A percentile compares a stretch with the other conserved stretches of the same genome.
phyloP scores from a whole-genome alignment of 306 rosid genomes.

The Quercus suber region DNA sequence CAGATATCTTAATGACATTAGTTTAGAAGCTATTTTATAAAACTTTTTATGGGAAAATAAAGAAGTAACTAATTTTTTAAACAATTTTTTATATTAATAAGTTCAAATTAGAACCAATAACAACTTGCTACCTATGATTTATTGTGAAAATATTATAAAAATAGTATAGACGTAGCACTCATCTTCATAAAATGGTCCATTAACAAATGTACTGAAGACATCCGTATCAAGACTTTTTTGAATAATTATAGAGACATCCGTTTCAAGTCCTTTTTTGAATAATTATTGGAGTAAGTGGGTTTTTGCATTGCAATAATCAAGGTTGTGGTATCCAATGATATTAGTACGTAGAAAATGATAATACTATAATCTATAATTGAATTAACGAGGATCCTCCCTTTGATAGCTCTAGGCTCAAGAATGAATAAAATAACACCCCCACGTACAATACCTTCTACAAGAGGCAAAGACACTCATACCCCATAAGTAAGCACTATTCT shows the following conservation, averaged over 20 bases:
- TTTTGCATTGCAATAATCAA: conserved; percentile 20
- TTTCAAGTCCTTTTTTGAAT: background rate
- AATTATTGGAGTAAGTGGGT: conserved; percentile 10
- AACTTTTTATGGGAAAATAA: too few relatives aligned
- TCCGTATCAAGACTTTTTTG: background rate
- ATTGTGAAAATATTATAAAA: too few relatives aligned
- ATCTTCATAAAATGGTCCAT: too few relatives aligned
- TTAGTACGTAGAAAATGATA: background rate
- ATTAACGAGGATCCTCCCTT: background rate
- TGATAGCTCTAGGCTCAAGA: too few relatives aligned
- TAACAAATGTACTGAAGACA: too few relatives aligned
- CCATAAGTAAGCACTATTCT: background rate
- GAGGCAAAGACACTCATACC: background rate
- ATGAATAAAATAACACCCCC: background rate
- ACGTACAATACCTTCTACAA: background rate
- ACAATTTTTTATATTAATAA: too few relatives aligned
- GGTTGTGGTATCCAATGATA: conserved; percentile 10
- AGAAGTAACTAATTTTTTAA: too few relatives aligned
- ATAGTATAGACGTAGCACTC: fast-evolving
- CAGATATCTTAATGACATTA: too few relatives aligned
- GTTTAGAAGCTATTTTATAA: too few relatives aligned
- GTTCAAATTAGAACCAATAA: too few relatives aligned
- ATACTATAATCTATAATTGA: background rate
- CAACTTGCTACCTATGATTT: too few relatives aligned
- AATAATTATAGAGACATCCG: background rate